These are phyloP conservation scores for Suillus ampliporus DNA, from an alignment of 768 basidiomycete species.

Conservation along the genomic window DNA sequence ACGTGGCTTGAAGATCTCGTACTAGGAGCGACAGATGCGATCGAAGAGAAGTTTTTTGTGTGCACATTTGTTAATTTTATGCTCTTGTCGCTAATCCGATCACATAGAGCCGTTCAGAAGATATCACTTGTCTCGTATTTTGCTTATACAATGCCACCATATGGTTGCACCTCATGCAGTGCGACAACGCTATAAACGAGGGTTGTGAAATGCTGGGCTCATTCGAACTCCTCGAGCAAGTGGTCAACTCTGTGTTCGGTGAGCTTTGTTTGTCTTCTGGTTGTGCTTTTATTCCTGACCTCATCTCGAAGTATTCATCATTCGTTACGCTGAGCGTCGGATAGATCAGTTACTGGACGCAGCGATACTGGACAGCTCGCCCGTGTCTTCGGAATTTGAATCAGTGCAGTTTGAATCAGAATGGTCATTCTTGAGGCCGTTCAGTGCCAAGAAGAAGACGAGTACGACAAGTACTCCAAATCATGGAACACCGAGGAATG, in stretches of 20 bases:
- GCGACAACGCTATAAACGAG: slow-evolving; percentile 77
- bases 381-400: slow-evolving; percentile 79
- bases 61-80: slow-evolving; percentile 20
- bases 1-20: slow-evolving; percentile 93
- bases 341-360: slow-evolving; percentile 88
- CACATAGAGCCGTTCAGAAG: slow-evolving; percentile 77
- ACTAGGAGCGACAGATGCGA: slow-evolving; percentile 87
- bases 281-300: slow-evolving; percentile 12
- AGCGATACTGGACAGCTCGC: slow-evolving; percentile 81
- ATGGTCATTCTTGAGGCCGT: slow-evolving; percentile 88
- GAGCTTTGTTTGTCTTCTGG: slow-evolving; percentile 22
- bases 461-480: slow-evolving; percentile 29
- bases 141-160: slow-evolving; percentile 94
- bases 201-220: slow-evolving; percentile 86
- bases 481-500: slow-evolving; percentile 37
- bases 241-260: slow-evolving; percentile 96
- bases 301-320: slow-evolving; percentile 79
- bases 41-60: slow-evolving; percentile 95
- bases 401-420: slow-evolving; percentile 94
- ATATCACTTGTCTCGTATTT: slow-evolving; percentile 85
- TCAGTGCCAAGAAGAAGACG: slow-evolving; percentile 64
- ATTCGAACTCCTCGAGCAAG: slow-evolving; percentile 87
- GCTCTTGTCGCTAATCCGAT: slow-evolving; percentile 17
- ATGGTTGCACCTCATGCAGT: slow-evolving; percentile 90
- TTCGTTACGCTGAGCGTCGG: slow-evolving; percentile 86